phyloP scores from a whole-genome alignment of 805 yeast genomes.

The Zygotorulaspora florentina region DNA sequence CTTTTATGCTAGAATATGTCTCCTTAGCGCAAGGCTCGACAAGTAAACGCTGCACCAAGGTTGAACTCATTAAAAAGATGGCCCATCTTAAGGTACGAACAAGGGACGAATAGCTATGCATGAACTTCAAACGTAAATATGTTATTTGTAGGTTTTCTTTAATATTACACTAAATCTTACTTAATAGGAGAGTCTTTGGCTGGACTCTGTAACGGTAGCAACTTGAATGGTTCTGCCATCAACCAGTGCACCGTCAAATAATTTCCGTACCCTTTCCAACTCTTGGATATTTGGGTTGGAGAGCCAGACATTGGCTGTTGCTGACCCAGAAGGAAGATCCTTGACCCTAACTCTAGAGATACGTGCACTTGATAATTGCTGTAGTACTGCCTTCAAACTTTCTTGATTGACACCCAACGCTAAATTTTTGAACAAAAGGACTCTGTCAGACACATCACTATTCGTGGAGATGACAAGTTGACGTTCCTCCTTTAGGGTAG shows the following conservation, averaged over 20 bases:
- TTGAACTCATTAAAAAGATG: constrained; percentile 30
- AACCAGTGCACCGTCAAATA: constrained; percentile 43
- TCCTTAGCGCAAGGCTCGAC: constrained; percentile 22
- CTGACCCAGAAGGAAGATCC: constrained; percentile 40
- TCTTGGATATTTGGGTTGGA: constrained; percentile 22
- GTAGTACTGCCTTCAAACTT: constrained; percentile 21
- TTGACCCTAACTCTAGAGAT: constrained; percentile 27
- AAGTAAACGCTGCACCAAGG: constrained; percentile 25
- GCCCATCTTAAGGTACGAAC: constrained; percentile 11
- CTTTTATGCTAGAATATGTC: constrained; percentile 30
- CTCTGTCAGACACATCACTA: constrained; percentile 10
- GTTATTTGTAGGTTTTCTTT: neutral
- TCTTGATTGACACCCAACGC: constrained; percentile 29
- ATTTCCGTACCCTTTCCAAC: constrained; percentile 31
- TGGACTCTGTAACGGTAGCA: constrained; percentile 26
- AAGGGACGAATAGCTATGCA: neutral
- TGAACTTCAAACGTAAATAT: neutral
- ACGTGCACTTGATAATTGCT: constrained; percentile 19
- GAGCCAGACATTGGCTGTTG: constrained; percentile 38
- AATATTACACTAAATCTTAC: constrained; percentile 6
- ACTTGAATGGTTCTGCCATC: constrained; percentile 43
- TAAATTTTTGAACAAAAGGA: constrained; percentile 24
- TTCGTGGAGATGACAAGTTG: constrained; percentile 25
- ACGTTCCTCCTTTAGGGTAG: constrained; percentile 1
- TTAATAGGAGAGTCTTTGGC: constrained; percentile 8